Evolutionary conservation across 2,329 filamentous ascomycete genomes (phyloP).

Genomic region (Nemania serpens): DNA sequence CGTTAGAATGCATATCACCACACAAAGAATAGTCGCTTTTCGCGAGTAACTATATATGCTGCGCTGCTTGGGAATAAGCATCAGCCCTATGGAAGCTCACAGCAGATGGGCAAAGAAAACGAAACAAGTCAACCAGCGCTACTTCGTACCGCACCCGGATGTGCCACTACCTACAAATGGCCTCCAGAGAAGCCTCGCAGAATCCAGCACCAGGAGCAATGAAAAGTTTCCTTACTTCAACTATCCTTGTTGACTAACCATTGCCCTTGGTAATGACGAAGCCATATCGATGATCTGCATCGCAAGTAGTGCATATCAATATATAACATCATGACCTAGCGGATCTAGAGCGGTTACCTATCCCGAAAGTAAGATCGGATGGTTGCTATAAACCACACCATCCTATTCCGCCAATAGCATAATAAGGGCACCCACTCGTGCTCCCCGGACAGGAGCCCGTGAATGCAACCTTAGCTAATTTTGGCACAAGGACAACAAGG

Average conservation of each 20-base stretch:
- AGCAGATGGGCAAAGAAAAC: background rate
- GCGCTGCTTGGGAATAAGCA: background rate
- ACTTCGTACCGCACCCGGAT: no score
- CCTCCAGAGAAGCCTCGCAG: background rate
- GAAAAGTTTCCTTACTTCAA: no score
- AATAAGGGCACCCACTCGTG: slow-evolving; percentile 6
- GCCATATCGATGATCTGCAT: slow-evolving; percentile 17
- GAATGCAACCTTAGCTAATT: slow-evolving; percentile 25
- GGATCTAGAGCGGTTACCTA: slow-evolving; percentile 11
- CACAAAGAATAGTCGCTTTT: background rate
- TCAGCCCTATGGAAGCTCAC: background rate
- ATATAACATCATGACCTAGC: slow-evolving; percentile 6
- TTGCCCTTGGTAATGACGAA: slow-evolving; percentile 5
- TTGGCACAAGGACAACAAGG: slow-evolving; percentile 26
- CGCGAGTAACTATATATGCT: background rate
- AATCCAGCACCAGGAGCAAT: no score
- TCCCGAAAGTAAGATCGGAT: slow-evolving; percentile 21
- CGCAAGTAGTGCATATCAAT: slow-evolving; percentile 6
- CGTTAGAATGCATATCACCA: slow-evolving; percentile 4
- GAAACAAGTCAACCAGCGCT: background rate
- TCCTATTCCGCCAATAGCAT: slow-evolving; percentile 14
- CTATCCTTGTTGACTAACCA: no score
- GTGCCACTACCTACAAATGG: background rate
- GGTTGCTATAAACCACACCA: slow-evolving; percentile 7
- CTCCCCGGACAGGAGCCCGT: slow-evolving; percentile 12